Percentiles rank a stretch among this genome's conserved stretches.
Conservation (phyloP, 345 rosid species). For the Turritis glabra region DNA sequence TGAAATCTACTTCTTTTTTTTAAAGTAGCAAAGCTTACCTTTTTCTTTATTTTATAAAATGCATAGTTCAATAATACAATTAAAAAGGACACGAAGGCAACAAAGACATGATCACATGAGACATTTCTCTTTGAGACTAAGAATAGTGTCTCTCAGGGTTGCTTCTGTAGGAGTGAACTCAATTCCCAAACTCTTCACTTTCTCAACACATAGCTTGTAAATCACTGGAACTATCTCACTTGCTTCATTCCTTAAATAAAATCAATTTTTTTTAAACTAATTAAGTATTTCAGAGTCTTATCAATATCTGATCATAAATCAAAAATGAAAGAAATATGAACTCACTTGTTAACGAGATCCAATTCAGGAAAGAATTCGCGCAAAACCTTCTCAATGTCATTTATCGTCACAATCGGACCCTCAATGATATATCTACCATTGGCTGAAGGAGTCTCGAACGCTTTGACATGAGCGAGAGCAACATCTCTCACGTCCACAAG, state of each 20-base stretch:
- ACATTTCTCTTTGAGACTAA: conserved; percentile 43
- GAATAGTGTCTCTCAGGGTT: conserved; percentile 59
- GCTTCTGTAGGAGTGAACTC: conserved; percentile 51
- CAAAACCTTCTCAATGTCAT: conserved; percentile 23
- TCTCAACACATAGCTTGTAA: conserved; percentile 25
- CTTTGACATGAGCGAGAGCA: conserved; percentile 52
- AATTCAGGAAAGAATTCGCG: conserved; percentile 35
- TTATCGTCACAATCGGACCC: conserved; percentile 14
- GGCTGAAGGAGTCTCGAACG: conserved; percentile 48
- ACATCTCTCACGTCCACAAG: conserved; percentile 56
- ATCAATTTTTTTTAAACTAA: background rate
- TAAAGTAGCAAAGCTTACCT: background rate
- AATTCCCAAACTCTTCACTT: conserved; percentile 34
- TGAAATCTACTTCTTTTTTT: too few species aligned
- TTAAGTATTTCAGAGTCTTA: background rate
- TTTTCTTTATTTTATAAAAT: background rate
- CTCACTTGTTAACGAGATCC: conserved; percentile 24
- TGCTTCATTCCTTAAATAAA: background rate
- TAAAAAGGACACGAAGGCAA: background rate
- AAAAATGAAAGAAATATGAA: background rate
- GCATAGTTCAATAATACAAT: background rate
- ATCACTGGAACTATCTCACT: background rate
- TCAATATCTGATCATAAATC: background rate
- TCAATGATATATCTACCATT: conserved; percentile 46
- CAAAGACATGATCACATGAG: conserved; percentile 8